Base-by-base conservation (phyloP, 2,329 filamentous ascomycete genomes). In the Coniella vitis region DNA sequence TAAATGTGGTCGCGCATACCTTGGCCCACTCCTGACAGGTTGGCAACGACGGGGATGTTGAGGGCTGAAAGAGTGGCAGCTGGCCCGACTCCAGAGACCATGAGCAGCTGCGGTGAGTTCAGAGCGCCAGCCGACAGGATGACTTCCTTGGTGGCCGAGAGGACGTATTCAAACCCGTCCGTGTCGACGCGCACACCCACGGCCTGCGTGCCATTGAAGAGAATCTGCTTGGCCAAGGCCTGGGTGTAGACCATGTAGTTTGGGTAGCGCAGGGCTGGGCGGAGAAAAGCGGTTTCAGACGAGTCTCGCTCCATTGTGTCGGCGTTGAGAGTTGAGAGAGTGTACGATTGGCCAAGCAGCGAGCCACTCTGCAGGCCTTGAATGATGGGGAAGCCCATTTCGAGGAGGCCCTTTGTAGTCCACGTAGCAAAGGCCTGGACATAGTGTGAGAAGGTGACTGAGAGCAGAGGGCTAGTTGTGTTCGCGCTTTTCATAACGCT, bases 121-220 rank as follows among this genome's bases (percentile, higher is more conserved):
- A 70, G 69, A 4, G 62, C 60, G 14, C 69, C 70, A 0, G 67
- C 68, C 0, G 69, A 69, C 1, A 73, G 46, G 25, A 74, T 69
- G 32, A 72, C 66, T 53, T 73, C 69, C 36, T 57, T 3, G 4
- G 17, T 10, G 4, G 41, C 41, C 14, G 13, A 16, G n/a, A 48
- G 34, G n/a, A 25, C 32, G 19, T 17, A 38, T 21, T 34, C 13
- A 5, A 35, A 13, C 12, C 35, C 35, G 5, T 32, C 21, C 3
- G 40, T 45, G 3, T 31, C 22, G 3, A 49, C 40, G 3, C 21
- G 35, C 1, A 49, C 47, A 5, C 47, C 40, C 13, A 41, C 47
- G 19, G 31, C 17, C 7, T 22, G 45, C 3, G 17, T 17, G 4
- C 22, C 21, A 19, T 46, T 38, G 14, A 50, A 50, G 0, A 46